Percentiles rank a stretch among this genome's conserved stretches.
Evolutionary conservation across 306 rosid species (phyloP).

Genomic region (Sphenostylis stenocarpa): DNA sequence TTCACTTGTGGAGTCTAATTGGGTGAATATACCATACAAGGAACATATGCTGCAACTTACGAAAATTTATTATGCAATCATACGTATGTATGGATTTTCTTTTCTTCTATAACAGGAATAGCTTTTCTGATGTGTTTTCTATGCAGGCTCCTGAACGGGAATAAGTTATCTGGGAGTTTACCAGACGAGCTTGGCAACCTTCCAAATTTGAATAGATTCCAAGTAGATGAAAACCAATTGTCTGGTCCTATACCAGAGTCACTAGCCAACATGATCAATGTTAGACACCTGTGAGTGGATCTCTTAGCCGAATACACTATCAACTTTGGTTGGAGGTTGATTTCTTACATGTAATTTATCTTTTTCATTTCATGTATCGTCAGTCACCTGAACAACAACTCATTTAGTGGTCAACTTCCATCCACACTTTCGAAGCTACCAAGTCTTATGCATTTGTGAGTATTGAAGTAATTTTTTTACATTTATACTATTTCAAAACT

Average conservation of each 20-base stretch:
- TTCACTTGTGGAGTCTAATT: background rate
- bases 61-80: constrained; percentile 10
- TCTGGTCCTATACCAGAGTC: constrained; percentile 60
- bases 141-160: constrained; percentile 62
- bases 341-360: constrained; percentile 31
- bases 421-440: constrained; percentile 45
- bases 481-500: constrained; percentile 5
- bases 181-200: constrained; percentile 69
- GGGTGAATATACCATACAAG: background rate
- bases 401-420: constrained; percentile 63
- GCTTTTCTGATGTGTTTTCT: constrained; percentile 23
- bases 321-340: constrained; percentile 18
- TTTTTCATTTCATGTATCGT: constrained; percentile 30
- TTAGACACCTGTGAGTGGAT: constrained; percentile 60
- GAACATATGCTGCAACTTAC: background rate
- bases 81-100: background rate
- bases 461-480: constrained; percentile 21
- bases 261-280: constrained; percentile 47
- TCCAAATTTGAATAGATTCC: constrained; percentile 46
- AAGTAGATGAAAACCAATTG: constrained; percentile 50
- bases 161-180: constrained; percentile 54
- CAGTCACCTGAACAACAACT: constrained; percentile 76
- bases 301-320: constrained; percentile 19
- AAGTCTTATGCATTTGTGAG: constrained; percentile 58
- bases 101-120: background rate